phyloP scores from a whole-genome alignment of 371 early-diverging fungal species.

The Hamiltosporidium magnivora region DNA sequence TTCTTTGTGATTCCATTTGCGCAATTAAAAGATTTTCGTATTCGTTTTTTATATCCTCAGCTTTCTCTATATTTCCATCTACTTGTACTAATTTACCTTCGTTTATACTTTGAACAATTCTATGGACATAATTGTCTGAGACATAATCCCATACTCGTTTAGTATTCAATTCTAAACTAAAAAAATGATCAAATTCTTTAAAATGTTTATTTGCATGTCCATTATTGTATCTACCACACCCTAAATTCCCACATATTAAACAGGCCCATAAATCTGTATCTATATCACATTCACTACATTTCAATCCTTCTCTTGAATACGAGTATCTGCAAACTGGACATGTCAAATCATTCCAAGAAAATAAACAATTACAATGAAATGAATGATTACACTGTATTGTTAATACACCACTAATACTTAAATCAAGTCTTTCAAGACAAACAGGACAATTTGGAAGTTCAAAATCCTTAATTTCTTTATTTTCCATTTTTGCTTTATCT shows the following conservation, averaged over 20 bases:
- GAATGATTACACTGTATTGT: conserved; percentile 80
- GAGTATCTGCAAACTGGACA: conserved; percentile 79
- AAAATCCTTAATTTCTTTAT: conserved; percentile 26
- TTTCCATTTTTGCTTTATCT: conserved; percentile 56
- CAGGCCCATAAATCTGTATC: conserved; percentile 75
- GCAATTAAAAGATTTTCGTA: conserved; percentile 64
- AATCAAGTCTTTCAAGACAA: conserved; percentile 76
- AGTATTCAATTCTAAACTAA: conserved; percentile 73
- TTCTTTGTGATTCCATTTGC: conserved; percentile 69
- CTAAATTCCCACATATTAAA: conserved; percentile 72
- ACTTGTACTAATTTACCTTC: conserved; percentile 78
- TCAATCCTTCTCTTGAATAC: conserved; percentile 42
- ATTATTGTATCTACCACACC: conserved; percentile 62
- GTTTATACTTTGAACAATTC: conserved; percentile 68
- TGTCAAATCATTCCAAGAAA: conserved; percentile 71
- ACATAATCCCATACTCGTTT: conserved; percentile 88
- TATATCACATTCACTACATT: conserved; percentile 64
- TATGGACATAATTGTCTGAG: conserved; percentile 79
- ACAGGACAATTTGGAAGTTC: conserved; percentile 79
- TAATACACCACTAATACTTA: conserved; percentile 64
- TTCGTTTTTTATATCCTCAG: conserved; percentile 63
- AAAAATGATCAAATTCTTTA: conserved; percentile 64
- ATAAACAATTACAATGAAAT: conserved; percentile 71
- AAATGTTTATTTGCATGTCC: conserved; percentile 76
- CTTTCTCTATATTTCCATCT: conserved; percentile 57